These are phyloP conservation scores for Xerocomellus amylosporus DNA, from an alignment of 768 basidiomycete species.

Conservation along the genomic window DNA sequence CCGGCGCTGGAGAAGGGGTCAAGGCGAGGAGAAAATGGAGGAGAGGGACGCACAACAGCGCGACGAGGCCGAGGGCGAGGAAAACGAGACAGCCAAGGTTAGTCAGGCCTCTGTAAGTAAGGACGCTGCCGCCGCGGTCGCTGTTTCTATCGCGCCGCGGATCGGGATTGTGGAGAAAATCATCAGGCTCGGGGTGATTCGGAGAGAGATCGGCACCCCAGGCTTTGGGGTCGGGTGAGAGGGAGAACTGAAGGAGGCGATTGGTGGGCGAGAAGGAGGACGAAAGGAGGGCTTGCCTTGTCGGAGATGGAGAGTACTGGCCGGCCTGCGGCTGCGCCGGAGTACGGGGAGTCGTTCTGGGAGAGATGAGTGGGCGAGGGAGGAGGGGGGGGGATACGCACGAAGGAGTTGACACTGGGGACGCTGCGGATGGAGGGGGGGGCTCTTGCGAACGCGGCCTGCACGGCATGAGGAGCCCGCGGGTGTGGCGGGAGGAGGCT, in stretches of 20 bases:
- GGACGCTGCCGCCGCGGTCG: conserved; percentile 54
- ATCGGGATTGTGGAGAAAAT: conserved; percentile 73
- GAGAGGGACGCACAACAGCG: conserved; percentile 52
- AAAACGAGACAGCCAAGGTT: conserved; percentile 70
- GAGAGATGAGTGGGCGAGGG: background rate
- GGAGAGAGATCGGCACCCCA: conserved; percentile 71
- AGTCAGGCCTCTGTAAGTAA: conserved; percentile 65
- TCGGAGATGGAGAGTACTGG: conserved; percentile 51
- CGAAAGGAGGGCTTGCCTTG: conserved; percentile 40
- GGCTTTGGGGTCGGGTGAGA: conserved; percentile 66
- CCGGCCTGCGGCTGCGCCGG: conserved; percentile 32
- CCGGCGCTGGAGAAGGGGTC: conserved; percentile 45
- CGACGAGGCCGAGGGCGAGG: conserved; percentile 49
- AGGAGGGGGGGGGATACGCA: conserved; percentile 24
- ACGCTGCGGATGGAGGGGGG: conserved; percentile 37
- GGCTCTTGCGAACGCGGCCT: conserved; percentile 43
- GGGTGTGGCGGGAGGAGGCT: conserved; percentile 46
- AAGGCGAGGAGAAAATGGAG: background rate
- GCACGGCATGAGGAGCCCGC: conserved; percentile 32
- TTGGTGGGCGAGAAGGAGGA: conserved; percentile 1
- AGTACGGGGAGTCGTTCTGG: conserved; percentile 44
- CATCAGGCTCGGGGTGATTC: conserved; percentile 58
- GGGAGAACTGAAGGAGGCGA: conserved; percentile 52
- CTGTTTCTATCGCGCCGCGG: conserved; percentile 58
- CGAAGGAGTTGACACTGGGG: conserved; percentile 42